Percentiles rank a stretch among this genome's conserved stretches.
phyloP scores from a whole-genome alignment of 1,284 basidiomycete genomes.

The Stereum hirsutum region DNA sequence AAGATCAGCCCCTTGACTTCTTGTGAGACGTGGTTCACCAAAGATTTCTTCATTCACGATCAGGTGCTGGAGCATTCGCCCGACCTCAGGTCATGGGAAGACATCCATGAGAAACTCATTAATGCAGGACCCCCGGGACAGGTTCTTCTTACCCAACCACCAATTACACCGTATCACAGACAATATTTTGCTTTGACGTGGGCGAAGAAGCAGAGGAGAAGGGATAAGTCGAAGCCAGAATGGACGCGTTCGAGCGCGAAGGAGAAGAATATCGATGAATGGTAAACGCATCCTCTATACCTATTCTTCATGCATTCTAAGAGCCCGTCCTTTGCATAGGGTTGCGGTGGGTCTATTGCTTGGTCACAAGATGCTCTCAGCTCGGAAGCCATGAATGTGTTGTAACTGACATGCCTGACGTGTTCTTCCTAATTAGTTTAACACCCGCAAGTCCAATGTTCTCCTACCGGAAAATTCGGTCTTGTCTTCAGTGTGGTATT shows the following conservation, averaged over 20 bases:
- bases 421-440: no score
- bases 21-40: no score
- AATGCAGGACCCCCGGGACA: not conserved
- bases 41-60: not conserved
- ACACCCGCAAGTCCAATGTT: not conserved
- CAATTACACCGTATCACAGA: not conserved
- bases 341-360: no score
- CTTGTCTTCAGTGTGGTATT: not conserved
- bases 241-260: not conserved
- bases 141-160: not conserved
- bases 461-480: not conserved
- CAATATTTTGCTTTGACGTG: not conserved
- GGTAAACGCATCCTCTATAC: not conserved
- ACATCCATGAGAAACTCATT: not conserved
- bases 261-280: not conserved
- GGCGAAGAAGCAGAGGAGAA: not conserved
- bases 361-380: no score
- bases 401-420: no score
- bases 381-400: no score
- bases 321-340: no score
- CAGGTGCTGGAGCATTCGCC: slow-evolving; percentile 2
- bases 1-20: not conserved
- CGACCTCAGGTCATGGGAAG: not conserved
- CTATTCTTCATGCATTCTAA: no score
- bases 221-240: not conserved